Percentiles rank a stretch among this genome's conserved stretches.
Conservation (phyloP, 345 rosid species). For the Aquilaria malaccensis region DNA sequence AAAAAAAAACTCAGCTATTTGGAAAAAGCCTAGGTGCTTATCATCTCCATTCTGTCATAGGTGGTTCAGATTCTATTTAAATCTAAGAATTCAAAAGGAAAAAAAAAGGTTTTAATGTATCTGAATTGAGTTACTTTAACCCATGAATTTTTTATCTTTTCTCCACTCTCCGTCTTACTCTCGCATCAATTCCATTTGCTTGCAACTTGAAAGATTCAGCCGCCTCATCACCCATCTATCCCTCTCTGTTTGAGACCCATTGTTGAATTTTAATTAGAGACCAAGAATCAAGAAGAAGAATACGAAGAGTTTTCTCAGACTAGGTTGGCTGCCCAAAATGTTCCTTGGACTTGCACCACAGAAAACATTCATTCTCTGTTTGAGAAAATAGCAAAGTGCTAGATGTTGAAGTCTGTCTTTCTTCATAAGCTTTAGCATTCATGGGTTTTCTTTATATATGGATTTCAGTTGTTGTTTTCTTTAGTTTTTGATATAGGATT, state of each 20-base stretch:
- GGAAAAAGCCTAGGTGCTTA: too few relatives aligned
- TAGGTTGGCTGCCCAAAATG: constrained; percentile 54
- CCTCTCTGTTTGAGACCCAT: constrained; percentile 33
- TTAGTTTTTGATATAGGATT: constrained; percentile 9
- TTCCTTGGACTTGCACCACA: constrained; percentile 65
- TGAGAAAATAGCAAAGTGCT: constrained; percentile 54
- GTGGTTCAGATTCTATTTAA: too few relatives aligned
- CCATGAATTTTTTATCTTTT: constrained; percentile 14
- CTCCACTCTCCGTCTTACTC: constrained; percentile 15
- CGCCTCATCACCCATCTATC: constrained; percentile 23
- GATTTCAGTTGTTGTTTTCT: neutral
- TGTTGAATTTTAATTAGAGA: constrained; percentile 13
- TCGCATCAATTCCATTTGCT: constrained; percentile 4
- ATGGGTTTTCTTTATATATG: neutral
- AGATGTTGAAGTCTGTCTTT: constrained; percentile 27
- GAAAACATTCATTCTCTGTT: constrained; percentile 58
- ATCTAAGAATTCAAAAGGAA: too few relatives aligned
- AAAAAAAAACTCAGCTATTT: too few relatives aligned
- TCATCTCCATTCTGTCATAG: too few relatives aligned
- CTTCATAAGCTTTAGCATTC: constrained; percentile 34
- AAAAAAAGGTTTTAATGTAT: too few relatives aligned
- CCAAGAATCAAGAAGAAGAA: constrained; percentile 15
- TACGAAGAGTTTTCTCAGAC: constrained; percentile 41
- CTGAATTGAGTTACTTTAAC: constrained; percentile 11
- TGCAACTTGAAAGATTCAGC: constrained; percentile 17